Evolutionary conservation across 495 filamentous ascomycete species (phyloP), one percentile per base, ranked within the genome.

Genomic region (Bacidia rubella): DNA sequence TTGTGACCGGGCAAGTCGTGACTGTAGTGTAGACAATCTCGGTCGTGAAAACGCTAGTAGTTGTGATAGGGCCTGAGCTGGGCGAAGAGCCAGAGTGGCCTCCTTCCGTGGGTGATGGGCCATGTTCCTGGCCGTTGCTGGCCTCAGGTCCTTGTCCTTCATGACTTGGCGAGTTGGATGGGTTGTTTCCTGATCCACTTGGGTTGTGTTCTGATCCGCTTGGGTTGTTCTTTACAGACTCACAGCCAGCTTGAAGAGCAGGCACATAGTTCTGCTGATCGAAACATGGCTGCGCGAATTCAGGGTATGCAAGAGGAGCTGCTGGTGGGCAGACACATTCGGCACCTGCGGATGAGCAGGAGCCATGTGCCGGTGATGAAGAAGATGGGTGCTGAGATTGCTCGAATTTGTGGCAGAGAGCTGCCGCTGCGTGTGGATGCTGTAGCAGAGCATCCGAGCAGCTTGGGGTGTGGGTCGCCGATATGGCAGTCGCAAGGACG

Each of bases 221-320:
- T 32, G 47, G 47, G 9, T 11, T 15, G 47, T 38, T 50, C 15
- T 38, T 50, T n/a, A 52, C 12, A 29, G 24, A 42, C 21, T 52
- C 49, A 48, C 54, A 56, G 21, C 48, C 54, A 9, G 35, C 25
- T 15, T 42, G 23, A 35, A 56, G 48, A 4, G 32, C 50, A 22
- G 47, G 11, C 21, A 17, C 54, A 48, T 45, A 56, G 23, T 56
- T 56, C 22, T 20, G 21, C 11, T 51, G 32, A 17, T 43, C 54
- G 42, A 56, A 56, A 43, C 54, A 56, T 29, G 54, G 54, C 10
- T 26, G 22, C 25, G 54, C 54, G 54, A 45, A 52, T 40, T 56
- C 54, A 15, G 54, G 54, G 45, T 56, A 56, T 38, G 54, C 45
- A 21, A 56, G 29, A 50, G 47, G 1, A 21, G 48, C 25, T 11